Evolutionary conservation across 306 rosid species (phyloP).

Genomic region (Pterocarpus santalinus): DNA sequence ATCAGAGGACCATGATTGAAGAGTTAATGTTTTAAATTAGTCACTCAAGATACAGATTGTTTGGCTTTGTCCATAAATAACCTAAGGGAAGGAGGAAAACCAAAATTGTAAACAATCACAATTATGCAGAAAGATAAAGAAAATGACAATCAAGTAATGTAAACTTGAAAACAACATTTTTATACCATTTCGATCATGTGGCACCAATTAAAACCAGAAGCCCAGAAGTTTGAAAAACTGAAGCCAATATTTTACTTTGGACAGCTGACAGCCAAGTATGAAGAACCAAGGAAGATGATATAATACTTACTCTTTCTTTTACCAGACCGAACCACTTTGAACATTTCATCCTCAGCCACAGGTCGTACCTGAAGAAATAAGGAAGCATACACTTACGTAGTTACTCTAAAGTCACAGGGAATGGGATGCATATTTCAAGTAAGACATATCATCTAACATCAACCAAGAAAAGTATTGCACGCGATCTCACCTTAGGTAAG

Average conservation of each 20-base stretch:
- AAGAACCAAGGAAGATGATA: neutral
- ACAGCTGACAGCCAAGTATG: neutral
- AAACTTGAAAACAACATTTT: neutral
- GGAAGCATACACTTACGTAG: slow-evolving; percentile 3
- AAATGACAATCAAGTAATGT: neutral
- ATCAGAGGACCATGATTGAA: neutral
- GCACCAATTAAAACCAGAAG: neutral
- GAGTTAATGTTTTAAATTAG: neutral
- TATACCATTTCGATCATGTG: neutral
- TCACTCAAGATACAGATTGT: neutral
- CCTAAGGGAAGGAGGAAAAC: neutral
- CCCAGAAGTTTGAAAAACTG: neutral
- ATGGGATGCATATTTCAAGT: neutral
- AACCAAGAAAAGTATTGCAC: neutral
- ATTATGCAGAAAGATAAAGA: neutral
- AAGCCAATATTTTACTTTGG: neutral
- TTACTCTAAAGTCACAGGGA: neutral
- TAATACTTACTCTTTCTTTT: slow-evolving; percentile 82
- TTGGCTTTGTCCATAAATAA: neutral
- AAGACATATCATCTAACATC: neutral
- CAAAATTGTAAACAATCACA: neutral
- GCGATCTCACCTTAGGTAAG: slow-evolving; percentile 74
- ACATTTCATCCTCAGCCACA: slow-evolving; percentile 97
- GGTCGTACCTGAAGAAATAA: slow-evolving; percentile 79
- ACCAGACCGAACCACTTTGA: slow-evolving; percentile 87